Evolutionary conservation across 495 filamentous ascomycete genomes (phyloP).

Genomic region (Extremus antarcticus): DNA sequence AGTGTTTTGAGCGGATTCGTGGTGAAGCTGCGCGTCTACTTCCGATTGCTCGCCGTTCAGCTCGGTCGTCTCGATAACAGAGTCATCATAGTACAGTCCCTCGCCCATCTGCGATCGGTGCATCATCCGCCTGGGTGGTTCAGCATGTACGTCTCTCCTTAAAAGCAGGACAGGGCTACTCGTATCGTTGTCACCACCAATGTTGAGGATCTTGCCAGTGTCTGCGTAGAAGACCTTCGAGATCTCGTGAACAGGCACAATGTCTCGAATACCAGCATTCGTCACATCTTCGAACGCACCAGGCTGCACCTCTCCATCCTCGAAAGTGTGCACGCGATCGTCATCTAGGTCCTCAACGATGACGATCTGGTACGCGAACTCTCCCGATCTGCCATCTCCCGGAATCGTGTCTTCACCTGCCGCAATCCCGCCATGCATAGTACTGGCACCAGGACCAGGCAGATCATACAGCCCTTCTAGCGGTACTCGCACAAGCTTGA

Average conservation of each 20-base stretch:
- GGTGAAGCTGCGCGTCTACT: conserved; percentile 56
- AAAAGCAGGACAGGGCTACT: conserved; percentile 81
- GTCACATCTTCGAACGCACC: conserved; percentile 57
- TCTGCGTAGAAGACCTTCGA: conserved; percentile 97
- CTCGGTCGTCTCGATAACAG: neutral
- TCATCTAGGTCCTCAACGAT: conserved; percentile 92
- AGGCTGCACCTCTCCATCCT: conserved; percentile 51
- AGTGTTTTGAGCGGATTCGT: conserved; percentile 28
- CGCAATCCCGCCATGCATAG: neutral
- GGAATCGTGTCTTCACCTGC: conserved; percentile 27
- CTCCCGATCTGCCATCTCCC: conserved; percentile 44
- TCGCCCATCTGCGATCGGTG: conserved; percentile 25
- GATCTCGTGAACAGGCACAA: conserved; percentile 79
- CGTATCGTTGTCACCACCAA: conserved; percentile 62
- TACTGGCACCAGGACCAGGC: conserved; percentile 11
- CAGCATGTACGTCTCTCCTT: conserved; percentile 70
- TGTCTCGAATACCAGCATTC: conserved; percentile 68
- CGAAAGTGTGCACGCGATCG: conserved; percentile 72
- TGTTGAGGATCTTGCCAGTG: conserved; percentile 88
- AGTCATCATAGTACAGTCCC: neutral
- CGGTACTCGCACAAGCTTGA: conserved; percentile 58
- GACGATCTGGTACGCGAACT: conserved; percentile 81
- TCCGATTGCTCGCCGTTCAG: conserved; percentile 42
- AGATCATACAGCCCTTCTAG: conserved; percentile 33
- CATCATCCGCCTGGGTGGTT: conserved; percentile 54